Conservation (phyloP, 2,329 filamentous ascomycete species). For the Colletotrichum sidae region DNA sequence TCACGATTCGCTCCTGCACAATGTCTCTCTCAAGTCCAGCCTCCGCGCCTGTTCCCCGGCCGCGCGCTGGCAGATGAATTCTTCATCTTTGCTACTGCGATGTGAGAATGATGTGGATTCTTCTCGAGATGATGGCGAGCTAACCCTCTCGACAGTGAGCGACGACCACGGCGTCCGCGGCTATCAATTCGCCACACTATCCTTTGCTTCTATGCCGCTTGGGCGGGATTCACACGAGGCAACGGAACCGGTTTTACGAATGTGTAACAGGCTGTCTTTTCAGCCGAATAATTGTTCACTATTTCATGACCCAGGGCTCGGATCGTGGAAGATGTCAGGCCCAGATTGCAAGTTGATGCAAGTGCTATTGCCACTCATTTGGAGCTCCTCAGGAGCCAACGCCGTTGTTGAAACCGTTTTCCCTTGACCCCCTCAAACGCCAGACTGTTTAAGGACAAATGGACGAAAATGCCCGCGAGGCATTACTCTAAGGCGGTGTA, state of each 20-base stretch:
- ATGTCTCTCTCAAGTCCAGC: constrained; percentile 11
- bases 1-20: neutral
- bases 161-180: neutral
- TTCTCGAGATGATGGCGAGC: constrained; percentile 2
- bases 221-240: constrained; percentile 31
- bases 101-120: constrained; percentile 18
- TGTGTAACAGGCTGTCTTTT: constrained; percentile 19
- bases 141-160: constrained; percentile 9
- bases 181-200: constrained; percentile 8
- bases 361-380: constrained; percentile 44
- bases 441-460: constrained; percentile 43
- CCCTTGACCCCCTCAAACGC: constrained; percentile 56
- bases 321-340: constrained; percentile 58
- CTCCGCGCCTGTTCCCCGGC: neutral
- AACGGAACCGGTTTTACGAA: constrained; percentile 17
- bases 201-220: constrained; percentile 26
- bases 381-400: constrained; percentile 49
- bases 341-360: constrained; percentile 40
- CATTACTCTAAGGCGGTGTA: constrained; percentile 34
- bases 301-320: constrained; percentile 38
- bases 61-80: constrained; percentile 22
- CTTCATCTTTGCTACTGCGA: constrained; percentile 28
- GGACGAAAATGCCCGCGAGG: constrained; percentile 32
- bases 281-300: constrained; percentile 32
- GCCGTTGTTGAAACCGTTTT: constrained; percentile 68